A percentile compares a stretch with the other conserved stretches of the same genome.
These are phyloP conservation scores for Dorcoceras hygrometricum DNA, from an alignment of 257 asterid species.

Conservation along the genomic window DNA sequence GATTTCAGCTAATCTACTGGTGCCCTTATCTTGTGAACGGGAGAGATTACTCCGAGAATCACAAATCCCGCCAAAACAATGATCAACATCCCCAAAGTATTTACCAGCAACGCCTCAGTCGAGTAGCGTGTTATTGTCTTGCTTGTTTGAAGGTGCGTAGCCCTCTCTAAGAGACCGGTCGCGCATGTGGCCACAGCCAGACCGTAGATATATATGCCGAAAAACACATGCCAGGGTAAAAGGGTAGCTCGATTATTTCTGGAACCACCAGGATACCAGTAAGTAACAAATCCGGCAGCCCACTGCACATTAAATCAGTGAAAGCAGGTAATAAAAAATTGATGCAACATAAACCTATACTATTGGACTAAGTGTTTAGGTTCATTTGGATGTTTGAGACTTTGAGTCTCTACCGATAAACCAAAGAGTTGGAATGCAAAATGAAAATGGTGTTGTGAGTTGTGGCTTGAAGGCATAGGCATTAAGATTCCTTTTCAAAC, in stretches of 20 bases:
- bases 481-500: not conserved
- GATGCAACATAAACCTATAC: not conserved
- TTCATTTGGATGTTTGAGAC: not conserved
- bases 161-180: conserved; percentile 53
- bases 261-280: conserved; percentile 56
- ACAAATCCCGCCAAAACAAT: conserved; percentile 50
- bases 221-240: conserved; percentile 49
- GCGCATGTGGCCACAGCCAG: conserved; percentile 51
- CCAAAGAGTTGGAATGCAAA: not conserved
- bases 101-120: conserved; percentile 47
- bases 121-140: conserved; percentile 49
- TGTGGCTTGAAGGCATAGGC: not conserved
- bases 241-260: conserved; percentile 36
- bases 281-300: conserved; percentile 45
- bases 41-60: conserved; percentile 45
- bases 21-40: not conserved
- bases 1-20: not conserved
- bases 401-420: not conserved
- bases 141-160: conserved; percentile 48
- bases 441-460: too few species aligned
- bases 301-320: conserved; percentile 25
- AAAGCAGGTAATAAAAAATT: not conserved
- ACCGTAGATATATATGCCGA: conserved; percentile 47
- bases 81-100: conserved; percentile 42
- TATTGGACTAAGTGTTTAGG: too few species aligned